Conservation (phyloP, 257 asterid species). For the Sherardia arvensis region DNA sequence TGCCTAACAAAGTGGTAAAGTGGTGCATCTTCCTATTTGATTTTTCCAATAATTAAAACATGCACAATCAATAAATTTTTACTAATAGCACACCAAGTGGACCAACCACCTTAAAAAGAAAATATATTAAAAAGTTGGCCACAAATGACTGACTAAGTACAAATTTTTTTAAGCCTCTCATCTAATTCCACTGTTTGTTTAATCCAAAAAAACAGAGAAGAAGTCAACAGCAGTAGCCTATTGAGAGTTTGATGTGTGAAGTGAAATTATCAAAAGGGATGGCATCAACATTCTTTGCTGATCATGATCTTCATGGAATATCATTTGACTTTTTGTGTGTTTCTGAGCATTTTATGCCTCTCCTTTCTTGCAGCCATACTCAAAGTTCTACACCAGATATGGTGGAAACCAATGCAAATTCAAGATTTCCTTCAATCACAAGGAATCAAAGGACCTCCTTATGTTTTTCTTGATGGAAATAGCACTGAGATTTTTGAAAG, state of each 20-base stretch:
- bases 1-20: not conserved
- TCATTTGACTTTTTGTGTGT: not conserved
- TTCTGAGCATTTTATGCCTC: not conserved
- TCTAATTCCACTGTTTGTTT: not conserved
- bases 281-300: not conserved
- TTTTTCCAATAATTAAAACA: not conserved
- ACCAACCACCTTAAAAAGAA: not conserved
- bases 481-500: conserved; percentile 3
- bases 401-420: conserved; percentile 3
- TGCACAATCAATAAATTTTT: not conserved
- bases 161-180: not conserved
- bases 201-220: not conserved
- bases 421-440: not conserved
- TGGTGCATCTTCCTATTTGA: not conserved
- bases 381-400: not conserved
- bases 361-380: not conserved
- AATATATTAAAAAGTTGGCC: too few relatives aligned
- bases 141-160: not conserved
- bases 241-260: not conserved
- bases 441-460: conserved; percentile 7
- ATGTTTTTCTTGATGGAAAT: not conserved
- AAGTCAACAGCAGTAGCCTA: not conserved
- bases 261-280: not conserved
- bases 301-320: not conserved
- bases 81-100: not conserved